Percentiles rank a stretch among this genome's conserved stretches.
phyloP scores from a whole-genome alignment of 169 alveolate species.

The Fabrea salina region DNA sequence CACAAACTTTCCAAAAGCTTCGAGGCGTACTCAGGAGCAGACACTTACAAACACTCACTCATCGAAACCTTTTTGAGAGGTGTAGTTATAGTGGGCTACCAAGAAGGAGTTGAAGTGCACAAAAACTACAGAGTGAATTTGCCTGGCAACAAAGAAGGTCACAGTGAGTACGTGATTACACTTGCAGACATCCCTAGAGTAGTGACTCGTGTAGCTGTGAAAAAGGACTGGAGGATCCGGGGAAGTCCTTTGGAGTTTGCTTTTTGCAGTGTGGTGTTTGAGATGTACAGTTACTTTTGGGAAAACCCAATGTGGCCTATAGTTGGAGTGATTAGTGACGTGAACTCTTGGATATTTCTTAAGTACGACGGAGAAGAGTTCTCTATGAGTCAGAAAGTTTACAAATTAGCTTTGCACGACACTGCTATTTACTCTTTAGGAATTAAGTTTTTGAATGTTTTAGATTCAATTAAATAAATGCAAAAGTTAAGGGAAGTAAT shows the following conservation, averaged over 20 bases:
- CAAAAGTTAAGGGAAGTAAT: no score
- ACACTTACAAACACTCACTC: not conserved
- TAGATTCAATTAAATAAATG: not conserved
- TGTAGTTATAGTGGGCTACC: not conserved
- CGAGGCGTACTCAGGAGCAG: slow-evolving; percentile 4
- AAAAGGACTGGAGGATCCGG: not conserved
- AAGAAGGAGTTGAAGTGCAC: not conserved
- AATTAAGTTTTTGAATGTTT: not conserved
- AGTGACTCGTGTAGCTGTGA: not conserved
- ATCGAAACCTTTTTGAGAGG: not conserved
- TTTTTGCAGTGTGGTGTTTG: not conserved
- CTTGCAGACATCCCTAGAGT: not conserved
- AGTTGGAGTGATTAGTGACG: not conserved
- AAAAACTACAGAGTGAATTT: not conserved
- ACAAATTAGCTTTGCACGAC: not conserved
- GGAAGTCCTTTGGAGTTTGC: slow-evolving; percentile 8
- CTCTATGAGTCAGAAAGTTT: not conserved
- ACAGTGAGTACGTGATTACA: not conserved
- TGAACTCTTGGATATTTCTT: not conserved
- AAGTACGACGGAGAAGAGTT: slow-evolving; percentile 10
- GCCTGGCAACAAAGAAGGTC: not conserved
- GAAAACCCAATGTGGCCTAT: not conserved
- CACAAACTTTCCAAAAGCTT: not conserved
- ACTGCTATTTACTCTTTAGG: not conserved
- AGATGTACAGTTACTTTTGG: not conserved